These are phyloP conservation scores for Nicotiana undulata DNA, from an alignment of 257 asterid genomes.

Conservation along the genomic window DNA sequence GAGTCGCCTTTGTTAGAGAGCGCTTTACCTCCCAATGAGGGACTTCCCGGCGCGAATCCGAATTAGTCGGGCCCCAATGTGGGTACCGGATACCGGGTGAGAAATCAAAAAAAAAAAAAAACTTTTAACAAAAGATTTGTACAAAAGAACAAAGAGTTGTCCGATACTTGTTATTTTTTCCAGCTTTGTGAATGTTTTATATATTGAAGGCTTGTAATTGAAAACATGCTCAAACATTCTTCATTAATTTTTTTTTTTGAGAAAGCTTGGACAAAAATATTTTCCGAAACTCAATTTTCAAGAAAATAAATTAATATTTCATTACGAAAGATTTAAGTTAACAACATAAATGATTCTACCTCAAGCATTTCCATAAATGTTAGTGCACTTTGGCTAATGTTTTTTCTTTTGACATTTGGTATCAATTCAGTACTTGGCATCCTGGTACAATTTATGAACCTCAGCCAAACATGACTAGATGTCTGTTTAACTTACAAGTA, in stretches of 20 bases:
- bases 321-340: not conserved
- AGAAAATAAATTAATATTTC: not conserved
- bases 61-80: too few species aligned
- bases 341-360: not conserved
- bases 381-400: not conserved
- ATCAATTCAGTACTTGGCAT: slow-evolving; percentile 48
- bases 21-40: too few species aligned
- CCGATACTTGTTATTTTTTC: not conserved
- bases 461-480: slow-evolving; percentile 52
- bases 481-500: slow-evolving; percentile 41
- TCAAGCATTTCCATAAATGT: not conserved
- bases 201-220: not conserved
- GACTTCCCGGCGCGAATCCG: too few species aligned
- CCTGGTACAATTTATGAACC: slow-evolving; percentile 38
- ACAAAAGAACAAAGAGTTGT: not conserved
- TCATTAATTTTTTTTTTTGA: not conserved
- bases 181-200: too few species aligned
- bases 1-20: too few species aligned
- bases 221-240: not conserved
- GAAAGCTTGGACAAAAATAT: not conserved
- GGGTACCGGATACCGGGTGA: too few species aligned
- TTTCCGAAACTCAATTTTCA: not conserved
- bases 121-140: not conserved
- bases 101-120: too few species aligned
- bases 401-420: not conserved